Evolutionary conservation across 257 asterid genomes (phyloP), one percentile per base, ranked within the genome.

Genomic region (Vinca minor): DNA sequence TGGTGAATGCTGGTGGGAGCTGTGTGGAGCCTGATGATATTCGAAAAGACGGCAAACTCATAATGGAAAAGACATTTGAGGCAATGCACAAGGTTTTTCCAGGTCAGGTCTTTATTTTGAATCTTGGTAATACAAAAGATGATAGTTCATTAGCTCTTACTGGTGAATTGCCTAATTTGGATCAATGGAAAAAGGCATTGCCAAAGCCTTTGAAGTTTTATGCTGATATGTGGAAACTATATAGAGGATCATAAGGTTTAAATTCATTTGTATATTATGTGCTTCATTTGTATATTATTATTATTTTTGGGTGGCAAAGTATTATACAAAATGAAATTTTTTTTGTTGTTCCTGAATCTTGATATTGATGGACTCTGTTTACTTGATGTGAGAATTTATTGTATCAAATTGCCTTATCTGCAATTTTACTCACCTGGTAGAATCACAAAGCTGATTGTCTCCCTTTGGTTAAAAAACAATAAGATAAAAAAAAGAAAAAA

Each of bases 1-100:
- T 88, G 98, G 95, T 81, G 82, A 91, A 91, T 63, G 94, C 86
- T 7, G 98, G 98, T 44, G 98, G 98, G 62, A 82, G 85, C 63
- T 91, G 98, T 50, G 95, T 88, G 49, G 98, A 88, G 78, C 83
- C 98, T 4, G 98, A 91, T 64, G 95, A 91, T 73, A 53, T 69
- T 0, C 75, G 91, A 65, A 91, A 79, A 64, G 87, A 88, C 48
- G 98, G 98, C 63, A 67, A 79, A 5, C 61, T 62, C 42, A 69
- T 88, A 66, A 91, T 91, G 98, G 88, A 78, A 75, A 84, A 86
- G 77, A 87, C 98, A 1, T 66, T 88, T 78, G 63, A 58, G 74
- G 96, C 93, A 7, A 78, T 89, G 86, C 5, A 77, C 1, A 25
- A 50, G 71, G 91, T 68, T 21, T 89, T 89, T 41, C 74, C 59